Evolutionary conservation across 2,329 filamentous ascomycete species (phyloP).

Genomic region (Aspergillus persii): DNA sequence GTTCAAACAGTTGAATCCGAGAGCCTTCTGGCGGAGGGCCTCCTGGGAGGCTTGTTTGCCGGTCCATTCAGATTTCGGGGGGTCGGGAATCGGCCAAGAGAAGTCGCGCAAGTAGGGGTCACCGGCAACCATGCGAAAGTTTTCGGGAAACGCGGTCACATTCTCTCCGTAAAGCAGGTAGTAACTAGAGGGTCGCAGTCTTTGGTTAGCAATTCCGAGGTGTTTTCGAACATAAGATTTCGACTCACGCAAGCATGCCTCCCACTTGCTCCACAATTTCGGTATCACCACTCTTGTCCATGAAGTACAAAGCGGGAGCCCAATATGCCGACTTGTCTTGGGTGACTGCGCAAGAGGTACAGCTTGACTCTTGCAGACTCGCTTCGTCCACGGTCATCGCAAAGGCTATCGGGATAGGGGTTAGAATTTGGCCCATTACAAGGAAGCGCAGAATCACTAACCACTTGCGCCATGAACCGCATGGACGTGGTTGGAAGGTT

Average conservation of each 20-base stretch:
- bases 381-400: conserved; percentile 55
- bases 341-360: conserved; percentile 76
- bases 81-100: conserved; percentile 64
- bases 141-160: conserved; percentile 69
- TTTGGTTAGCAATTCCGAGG: neutral
- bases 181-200: conserved; percentile 57
- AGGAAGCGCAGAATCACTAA: conserved; percentile 49
- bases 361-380: conserved; percentile 60
- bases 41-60: conserved; percentile 64
- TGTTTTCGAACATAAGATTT: neutral
- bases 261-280: conserved; percentile 72
- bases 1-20: conserved; percentile 96
- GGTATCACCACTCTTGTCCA: conserved; percentile 64
- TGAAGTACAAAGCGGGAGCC: conserved; percentile 76
- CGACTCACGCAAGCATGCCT: conserved; percentile 80
- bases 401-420: conserved; percentile 56
- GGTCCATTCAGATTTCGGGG: conserved; percentile 69
- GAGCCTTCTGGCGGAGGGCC: conserved; percentile 71
- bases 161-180: conserved; percentile 71
- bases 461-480: conserved; percentile 72
- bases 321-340: conserved; percentile 89
- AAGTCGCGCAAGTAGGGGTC: conserved; percentile 67
- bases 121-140: conserved; percentile 81
- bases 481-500: conserved; percentile 66
- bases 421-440: conserved; percentile 6